phyloP scores from a whole-genome alignment of 2,329 filamentous ascomycete species.

The Colletotrichum aenigma region DNA sequence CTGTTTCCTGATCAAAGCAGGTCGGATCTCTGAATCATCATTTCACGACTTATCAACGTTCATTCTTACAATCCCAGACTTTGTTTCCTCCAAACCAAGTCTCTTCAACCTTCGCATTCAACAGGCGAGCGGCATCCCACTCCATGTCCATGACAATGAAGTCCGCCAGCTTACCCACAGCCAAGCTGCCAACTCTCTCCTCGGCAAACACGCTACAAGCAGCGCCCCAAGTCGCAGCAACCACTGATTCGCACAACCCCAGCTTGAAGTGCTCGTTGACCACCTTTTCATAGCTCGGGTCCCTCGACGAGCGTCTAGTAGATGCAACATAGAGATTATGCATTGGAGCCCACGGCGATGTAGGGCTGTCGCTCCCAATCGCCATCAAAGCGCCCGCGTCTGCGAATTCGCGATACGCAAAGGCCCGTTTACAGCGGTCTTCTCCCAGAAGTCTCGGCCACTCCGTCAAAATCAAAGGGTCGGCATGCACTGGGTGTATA shows the following conservation, averaged over 20 bases:
- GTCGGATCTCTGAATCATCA: background rate
- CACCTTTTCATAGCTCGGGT: slow-evolving; percentile 42
- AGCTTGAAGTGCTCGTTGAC: slow-evolving; percentile 60
- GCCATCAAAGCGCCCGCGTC: slow-evolving; percentile 59
- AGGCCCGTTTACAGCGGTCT: slow-evolving; percentile 60
- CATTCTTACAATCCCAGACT: slow-evolving; percentile 31
- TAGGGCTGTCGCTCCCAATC: slow-evolving; percentile 64
- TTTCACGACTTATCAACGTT: background rate
- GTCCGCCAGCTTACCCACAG: slow-evolving; percentile 59
- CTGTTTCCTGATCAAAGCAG: background rate
- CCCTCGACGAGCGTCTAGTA: slow-evolving; percentile 58
- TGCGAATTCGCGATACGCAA: slow-evolving; percentile 66
- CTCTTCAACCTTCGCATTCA: slow-evolving; percentile 49
- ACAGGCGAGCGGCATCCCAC: slow-evolving; percentile 50
- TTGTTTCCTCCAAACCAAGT: slow-evolving; percentile 57
- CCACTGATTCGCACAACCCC: slow-evolving; percentile 56
- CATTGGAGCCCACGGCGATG: slow-evolving; percentile 58
- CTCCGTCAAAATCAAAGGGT: slow-evolving; percentile 64
- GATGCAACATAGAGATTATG: slow-evolving; percentile 64
- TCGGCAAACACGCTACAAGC: slow-evolving; percentile 66
- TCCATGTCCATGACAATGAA: slow-evolving; percentile 58
- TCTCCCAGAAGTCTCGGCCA: slow-evolving; percentile 64
- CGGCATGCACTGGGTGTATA: slow-evolving; percentile 62
- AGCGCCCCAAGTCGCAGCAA: slow-evolving; percentile 57
- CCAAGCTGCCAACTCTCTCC: slow-evolving; percentile 54